Evolutionary conservation across 176 grass and related monocot species (phyloP).

Genomic region (Phoenix dactylifera): DNA sequence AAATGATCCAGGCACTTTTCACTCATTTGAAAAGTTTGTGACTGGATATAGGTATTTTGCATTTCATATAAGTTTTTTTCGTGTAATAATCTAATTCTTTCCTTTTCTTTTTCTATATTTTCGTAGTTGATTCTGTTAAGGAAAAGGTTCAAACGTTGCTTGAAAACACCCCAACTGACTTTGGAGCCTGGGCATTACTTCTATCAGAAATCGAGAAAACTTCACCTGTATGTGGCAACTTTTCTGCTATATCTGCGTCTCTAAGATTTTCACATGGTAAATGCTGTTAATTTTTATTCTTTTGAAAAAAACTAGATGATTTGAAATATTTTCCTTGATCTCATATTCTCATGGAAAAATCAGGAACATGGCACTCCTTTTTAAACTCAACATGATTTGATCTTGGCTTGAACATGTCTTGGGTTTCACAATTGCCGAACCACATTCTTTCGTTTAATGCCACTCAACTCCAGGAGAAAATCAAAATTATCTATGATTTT

Average conservation of each 20-base stretch:
- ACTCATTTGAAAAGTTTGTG: not conserved
- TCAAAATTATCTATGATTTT: too few species aligned
- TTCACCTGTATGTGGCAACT: constrained; percentile 36
- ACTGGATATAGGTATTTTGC: not conserved
- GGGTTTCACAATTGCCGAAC: too few species aligned
- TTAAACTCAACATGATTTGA: too few species aligned
- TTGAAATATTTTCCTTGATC: too few species aligned
- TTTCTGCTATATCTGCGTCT: constrained; percentile 13
- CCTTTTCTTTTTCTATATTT: not conserved
- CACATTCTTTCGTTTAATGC: too few species aligned
- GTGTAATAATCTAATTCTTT: constrained; percentile 3
- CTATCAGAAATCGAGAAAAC: constrained; percentile 46
- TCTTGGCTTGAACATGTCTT: too few species aligned
- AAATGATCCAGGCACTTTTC: too few species aligned
- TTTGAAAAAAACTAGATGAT: too few species aligned
- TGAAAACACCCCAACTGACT: constrained; percentile 21
- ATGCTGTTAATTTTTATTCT: too few species aligned
- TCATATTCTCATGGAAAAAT: too few species aligned
- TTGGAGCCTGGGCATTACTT: constrained; percentile 59
- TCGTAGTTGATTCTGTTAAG: constrained; percentile 36
- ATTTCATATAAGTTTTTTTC: constrained; percentile 7
- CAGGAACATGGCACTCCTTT: too few species aligned
- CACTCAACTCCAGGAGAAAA: too few species aligned
- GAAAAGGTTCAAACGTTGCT: constrained; percentile 30
- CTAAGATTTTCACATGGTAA: constrained; percentile 7